A percentile compares a stretch with the other conserved stretches of the same genome.
phyloP scores from a whole-genome alignment of 176 grass and related monocot genomes.

The Zoysia pacifica region DNA sequence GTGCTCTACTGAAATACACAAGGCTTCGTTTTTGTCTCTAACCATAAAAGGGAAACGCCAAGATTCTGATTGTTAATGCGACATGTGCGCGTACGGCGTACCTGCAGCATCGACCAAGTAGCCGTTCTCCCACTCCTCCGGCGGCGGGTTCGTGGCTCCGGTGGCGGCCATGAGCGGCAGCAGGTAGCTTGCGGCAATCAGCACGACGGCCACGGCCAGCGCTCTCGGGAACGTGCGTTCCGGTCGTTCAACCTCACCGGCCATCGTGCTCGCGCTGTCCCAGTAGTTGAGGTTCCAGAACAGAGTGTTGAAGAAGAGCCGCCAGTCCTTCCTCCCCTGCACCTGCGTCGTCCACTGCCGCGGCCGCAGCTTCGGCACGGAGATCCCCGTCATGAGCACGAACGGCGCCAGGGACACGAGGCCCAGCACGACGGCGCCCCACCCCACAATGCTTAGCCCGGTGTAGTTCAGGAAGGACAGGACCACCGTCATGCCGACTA shows the following conservation, averaged over 20 bases:
- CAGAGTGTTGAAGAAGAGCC: conserved; percentile 55
- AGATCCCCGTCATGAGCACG: conserved; percentile 40
- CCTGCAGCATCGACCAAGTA: conserved; percentile 45
- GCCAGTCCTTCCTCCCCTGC: conserved; percentile 32
- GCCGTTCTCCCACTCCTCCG: conserved; percentile 48
- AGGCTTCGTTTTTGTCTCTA: no score
- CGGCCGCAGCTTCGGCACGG: conserved; percentile 37
- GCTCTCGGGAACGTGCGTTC: conserved; percentile 46
- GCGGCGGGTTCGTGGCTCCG: conserved; percentile 29
- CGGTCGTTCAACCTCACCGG: conserved; percentile 51
- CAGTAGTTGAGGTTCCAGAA: conserved; percentile 66
- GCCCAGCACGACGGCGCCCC: conserved; percentile 49
- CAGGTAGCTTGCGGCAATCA: conserved; percentile 39
- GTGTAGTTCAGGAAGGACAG: conserved; percentile 48
- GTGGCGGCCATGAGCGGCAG: conserved; percentile 47
- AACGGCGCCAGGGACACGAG: conserved; percentile 43
- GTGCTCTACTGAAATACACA: no score
- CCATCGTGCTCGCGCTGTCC: conserved; percentile 57
- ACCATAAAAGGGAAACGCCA: no score
- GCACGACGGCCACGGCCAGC: conserved; percentile 29
- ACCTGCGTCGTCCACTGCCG: conserved; percentile 33
- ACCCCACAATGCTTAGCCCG: conserved; percentile 47
- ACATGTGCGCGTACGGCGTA: neutral
- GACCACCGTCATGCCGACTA: conserved; percentile 33
- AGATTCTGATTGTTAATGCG: no score